Evolutionary conservation across 2,329 filamentous ascomycete species (phyloP), one percentile per base, ranked within the genome.

Genomic region (Penicillium olsonii): DNA sequence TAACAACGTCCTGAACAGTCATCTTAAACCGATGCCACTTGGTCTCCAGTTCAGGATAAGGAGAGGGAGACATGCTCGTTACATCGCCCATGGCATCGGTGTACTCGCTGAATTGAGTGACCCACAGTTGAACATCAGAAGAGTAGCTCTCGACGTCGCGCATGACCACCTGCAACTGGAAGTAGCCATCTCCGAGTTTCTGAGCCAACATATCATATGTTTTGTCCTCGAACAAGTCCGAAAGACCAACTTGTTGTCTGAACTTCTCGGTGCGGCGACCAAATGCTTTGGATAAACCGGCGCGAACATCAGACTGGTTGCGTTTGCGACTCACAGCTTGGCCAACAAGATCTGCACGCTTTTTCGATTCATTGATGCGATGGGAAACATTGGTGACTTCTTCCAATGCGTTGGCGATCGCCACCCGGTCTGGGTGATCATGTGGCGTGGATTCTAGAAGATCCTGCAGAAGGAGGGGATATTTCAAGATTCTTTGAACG

Each of bases 71-170:
- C 17, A 82, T 76, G 48, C 84, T 85, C 72, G 95, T 88, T 56
- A 92, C 87, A 1, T 88, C 81, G 68, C 96, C 90, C 67, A 96
- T 88, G 1, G 88, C 89, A 2, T 84, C 84, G 24, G 92, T 81
- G 56, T 92, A 88, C 52, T 89, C 85, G 41, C 91, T 81, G 61
- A 95, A 91, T 57, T 89, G 86, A 50, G 87, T 83, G 42, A 96
- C 87, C 55, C 89, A 90, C n/a, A 82, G 82, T 8, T 87, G 84
- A 3, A 90, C 84, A 48, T 92, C 86, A n/a, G 87, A 83, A 4
- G 90, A 86, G 69, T 97, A 97, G 62, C 87, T 90, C 64, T 96
- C 90, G n/a, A 96, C 87, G 68, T 97, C 94, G 50, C 92, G 85
- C 64, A 95, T 84, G 35, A 96, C 90, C 33, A 99, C 88, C 66